Evolutionary conservation across 176 grass and related monocot genomes (phyloP).

Genomic region (Elymus sibiricus): DNA sequence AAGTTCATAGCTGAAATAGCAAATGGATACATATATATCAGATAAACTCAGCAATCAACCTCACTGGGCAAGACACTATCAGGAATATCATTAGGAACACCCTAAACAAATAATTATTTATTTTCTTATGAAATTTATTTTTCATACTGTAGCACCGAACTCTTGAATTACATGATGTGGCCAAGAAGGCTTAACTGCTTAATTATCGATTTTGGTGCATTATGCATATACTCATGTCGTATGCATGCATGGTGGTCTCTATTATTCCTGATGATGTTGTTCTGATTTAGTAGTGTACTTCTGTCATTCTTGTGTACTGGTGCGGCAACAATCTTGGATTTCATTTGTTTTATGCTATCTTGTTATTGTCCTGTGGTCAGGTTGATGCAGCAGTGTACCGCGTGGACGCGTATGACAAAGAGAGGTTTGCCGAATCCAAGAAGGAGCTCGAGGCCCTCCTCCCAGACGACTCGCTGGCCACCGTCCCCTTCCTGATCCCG

Average conservation of each 20-base stretch:
- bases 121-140: neutral
- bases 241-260: neutral
- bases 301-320: neutral
- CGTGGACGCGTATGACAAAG: slow-evolving; percentile 68
- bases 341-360: neutral
- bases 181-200: neutral
- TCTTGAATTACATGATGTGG: neutral
- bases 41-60: neutral
- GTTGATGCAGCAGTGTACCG: slow-evolving; percentile 88
- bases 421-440: slow-evolving; percentile 81
- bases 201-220: neutral
- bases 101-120: neutral
- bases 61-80: neutral
- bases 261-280: neutral
- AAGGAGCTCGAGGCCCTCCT: slow-evolving; percentile 69
- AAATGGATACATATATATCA: slow-evolving; percentile 13
- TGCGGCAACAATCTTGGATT: neutral
- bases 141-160: neutral
- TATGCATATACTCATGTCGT: neutral
- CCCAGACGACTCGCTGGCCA: slow-evolving; percentile 54
- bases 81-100: neutral
- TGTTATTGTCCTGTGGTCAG: slow-evolving; percentile 25
- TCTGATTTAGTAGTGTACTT: neutral
- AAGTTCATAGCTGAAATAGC: neutral
- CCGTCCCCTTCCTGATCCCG: slow-evolving; percentile 66